Evolutionary conservation across 345 rosid genomes (phyloP), one percentile per base, ranked within the genome.

Genomic region (Melaleuca quinquenervia): DNA sequence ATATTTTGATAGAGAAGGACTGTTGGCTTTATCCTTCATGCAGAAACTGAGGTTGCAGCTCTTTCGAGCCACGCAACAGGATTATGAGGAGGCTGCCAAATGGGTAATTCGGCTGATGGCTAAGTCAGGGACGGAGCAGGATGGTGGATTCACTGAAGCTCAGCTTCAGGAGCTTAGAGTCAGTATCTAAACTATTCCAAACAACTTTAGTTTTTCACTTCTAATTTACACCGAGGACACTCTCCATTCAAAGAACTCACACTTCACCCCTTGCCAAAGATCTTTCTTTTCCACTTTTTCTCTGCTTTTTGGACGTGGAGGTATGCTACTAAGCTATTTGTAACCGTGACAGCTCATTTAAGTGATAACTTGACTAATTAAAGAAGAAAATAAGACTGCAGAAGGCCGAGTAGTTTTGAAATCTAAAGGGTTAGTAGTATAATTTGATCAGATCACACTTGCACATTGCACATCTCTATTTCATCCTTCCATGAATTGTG

Each of bases 61-160:
- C 89, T 91, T 97, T 82, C 94, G 98, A 56, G 94, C 98, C 84
- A 95, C 98, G 13, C 98, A 96, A 82, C 98, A 97, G 88, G 98
- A 96, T 88, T 97, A 97, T 60, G 90, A 95, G 9, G 98, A 95
- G 88, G 95, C 98, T 86, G 96, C 91, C 50, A 90, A 89, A 18
- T 96, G 98, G 99, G 84, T 94, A 53, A 91, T 92, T 86, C 93
- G 94, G 84, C 90, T 94, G 83, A 96, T 97, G 98, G 98, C 98
- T 32, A 97, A 87, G 89, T 94, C 98, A 12, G 99, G 99, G 85
- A 94, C 98, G 41, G 91, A 94, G 87, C 95, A 94, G 90, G 98
- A 94, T 44, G 98, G 99, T 1, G 98, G 99, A 86, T 96, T 97
- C 89, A 96, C 99, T 2, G 98, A 97, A 93, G 98, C 95, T 16